These are phyloP conservation scores for Echria macrotheca DNA, from an alignment of 495 filamentous ascomycete species.

Conservation along the genomic window DNA sequence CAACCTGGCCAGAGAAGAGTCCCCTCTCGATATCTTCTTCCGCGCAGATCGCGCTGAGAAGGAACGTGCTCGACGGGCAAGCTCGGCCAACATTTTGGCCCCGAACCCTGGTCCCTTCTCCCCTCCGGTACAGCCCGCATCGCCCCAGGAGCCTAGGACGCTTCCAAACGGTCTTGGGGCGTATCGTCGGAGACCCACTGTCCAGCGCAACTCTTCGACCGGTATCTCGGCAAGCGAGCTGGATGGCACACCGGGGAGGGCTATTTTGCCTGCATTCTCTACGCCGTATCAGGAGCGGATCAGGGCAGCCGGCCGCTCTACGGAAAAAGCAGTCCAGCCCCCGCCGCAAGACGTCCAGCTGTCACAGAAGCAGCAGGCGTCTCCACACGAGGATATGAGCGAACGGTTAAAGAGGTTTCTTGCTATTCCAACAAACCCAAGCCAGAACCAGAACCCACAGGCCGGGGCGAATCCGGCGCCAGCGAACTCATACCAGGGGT, in stretches of 20 bases:
- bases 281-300: constrained; percentile 63
- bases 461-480: not conserved
- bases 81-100: constrained; percentile 29
- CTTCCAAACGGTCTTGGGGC: constrained; percentile 24
- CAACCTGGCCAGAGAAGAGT: constrained; percentile 48
- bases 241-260: constrained; percentile 47
- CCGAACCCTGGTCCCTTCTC: constrained; percentile 29
- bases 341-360: not conserved
- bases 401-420: constrained; percentile 32
- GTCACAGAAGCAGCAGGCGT: constrained; percentile 3
- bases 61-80: constrained; percentile 51
- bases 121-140: constrained; percentile 26
- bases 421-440: constrained; percentile 13
- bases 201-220: constrained; percentile 34
- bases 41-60: constrained; percentile 75
- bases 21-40: constrained; percentile 85
- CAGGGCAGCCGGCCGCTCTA: constrained; percentile 42
- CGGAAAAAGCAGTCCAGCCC: constrained; percentile 19
- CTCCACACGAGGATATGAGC: constrained; percentile 19
- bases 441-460: constrained; percentile 4
- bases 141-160: constrained; percentile 32
- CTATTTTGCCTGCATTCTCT: constrained; percentile 60
- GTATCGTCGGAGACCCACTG: constrained; percentile 23
- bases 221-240: constrained; percentile 65
- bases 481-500: not conserved